These are phyloP conservation scores for Hortaea werneckii DNA, from an alignment of 2,329 filamentous ascomycete genomes.

Conservation along the genomic window DNA sequence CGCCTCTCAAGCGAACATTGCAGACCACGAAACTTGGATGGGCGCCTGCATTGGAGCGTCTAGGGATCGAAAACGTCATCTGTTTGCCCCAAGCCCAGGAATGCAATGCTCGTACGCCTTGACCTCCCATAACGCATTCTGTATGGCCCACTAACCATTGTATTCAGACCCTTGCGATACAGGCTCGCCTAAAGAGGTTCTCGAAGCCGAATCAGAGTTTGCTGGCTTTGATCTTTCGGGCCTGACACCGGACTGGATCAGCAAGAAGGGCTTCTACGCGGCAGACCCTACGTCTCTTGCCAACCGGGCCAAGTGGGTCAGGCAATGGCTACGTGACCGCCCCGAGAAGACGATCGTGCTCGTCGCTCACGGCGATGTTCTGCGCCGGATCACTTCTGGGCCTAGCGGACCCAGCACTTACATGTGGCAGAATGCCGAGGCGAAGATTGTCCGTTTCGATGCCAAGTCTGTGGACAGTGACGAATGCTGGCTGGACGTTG, in stretches of 20 bases:
- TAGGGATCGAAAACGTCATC: conserved; percentile 19
- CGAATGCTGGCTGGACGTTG: conserved; percentile 19
- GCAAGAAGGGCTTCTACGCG: conserved; percentile 22
- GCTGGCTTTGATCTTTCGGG: conserved; percentile 18
- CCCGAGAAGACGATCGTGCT: conserved; percentile 24
- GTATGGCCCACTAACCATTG: too few relatives aligned
- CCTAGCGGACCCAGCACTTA: conserved; percentile 15
- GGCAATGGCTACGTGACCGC: conserved; percentile 20
- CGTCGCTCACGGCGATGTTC: conserved; percentile 25
- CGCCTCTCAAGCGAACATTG: conserved; percentile 22
- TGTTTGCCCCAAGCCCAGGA: conserved; percentile 24
- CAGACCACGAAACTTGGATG: conserved; percentile 24
- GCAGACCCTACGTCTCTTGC: conserved; percentile 10
- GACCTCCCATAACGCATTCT: not conserved
- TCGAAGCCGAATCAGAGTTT: conserved; percentile 19
- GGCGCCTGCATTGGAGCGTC: conserved; percentile 16
- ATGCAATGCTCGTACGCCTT: conserved; percentile 24
- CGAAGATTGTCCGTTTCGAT: conserved; percentile 19
- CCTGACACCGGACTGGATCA: conserved; percentile 22
- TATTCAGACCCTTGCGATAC: conserved; percentile 18
- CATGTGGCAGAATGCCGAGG: conserved; percentile 24
- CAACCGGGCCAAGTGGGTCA: conserved; percentile 20
- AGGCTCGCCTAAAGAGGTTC: conserved; percentile 8
- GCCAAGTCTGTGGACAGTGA: conserved; percentile 14
- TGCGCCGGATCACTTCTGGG: conserved; percentile 19